A percentile compares a stretch with the other conserved stretches of the same genome.
Conservation (phyloP, 1,284 basidiomycete species). For the Phaffia rhodozyma region DNA sequence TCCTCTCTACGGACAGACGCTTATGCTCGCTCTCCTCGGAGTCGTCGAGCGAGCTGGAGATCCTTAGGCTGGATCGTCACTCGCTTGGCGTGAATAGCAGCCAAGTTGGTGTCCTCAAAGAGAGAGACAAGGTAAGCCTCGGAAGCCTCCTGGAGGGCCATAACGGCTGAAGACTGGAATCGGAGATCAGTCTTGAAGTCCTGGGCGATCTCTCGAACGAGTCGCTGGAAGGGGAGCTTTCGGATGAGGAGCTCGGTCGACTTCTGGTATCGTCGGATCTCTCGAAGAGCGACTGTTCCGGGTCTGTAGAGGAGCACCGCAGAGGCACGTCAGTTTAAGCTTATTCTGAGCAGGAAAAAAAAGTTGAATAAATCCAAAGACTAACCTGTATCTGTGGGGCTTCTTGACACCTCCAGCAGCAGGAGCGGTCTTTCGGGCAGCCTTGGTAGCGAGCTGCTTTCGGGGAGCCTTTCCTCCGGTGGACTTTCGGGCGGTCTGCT, state of each 20-base stretch:
- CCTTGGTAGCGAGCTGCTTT: conserved; percentile 56
- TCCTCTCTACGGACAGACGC: not conserved
- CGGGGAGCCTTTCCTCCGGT: conserved; percentile 51
- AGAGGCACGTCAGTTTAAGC: not conserved
- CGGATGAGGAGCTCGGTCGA: conserved; percentile 84
- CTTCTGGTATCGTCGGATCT: conserved; percentile 90
- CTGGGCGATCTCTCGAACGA: conserved; percentile 59
- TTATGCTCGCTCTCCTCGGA: conserved; percentile 72
- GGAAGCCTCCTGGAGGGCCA: conserved; percentile 78
- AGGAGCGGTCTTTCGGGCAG: conserved; percentile 46
- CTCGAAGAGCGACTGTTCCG: conserved; percentile 83
- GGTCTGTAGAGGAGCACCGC: conserved; percentile 30
- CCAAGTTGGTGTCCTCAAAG: conserved; percentile 71
- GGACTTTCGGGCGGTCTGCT: conserved; percentile 55
- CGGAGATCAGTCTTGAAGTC: conserved; percentile 73
- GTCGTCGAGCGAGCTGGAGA: conserved; percentile 61
- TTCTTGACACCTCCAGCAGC: conserved; percentile 91
- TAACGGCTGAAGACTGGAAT: conserved; percentile 84
- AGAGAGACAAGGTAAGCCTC: conserved; percentile 86
- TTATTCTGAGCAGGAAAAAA: not conserved
- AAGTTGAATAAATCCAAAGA: not conserved
- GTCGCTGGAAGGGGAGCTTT: conserved; percentile 83
- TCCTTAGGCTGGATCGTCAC: conserved; percentile 62
- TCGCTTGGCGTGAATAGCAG: conserved; percentile 78
- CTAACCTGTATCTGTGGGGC: conserved; percentile 22